Percentiles rank a stretch among this genome's conserved stretches.
Evolutionary conservation across 2,329 filamentous ascomycete species (phyloP).

Genomic region (Emmonsiellopsis sp.): DNA sequence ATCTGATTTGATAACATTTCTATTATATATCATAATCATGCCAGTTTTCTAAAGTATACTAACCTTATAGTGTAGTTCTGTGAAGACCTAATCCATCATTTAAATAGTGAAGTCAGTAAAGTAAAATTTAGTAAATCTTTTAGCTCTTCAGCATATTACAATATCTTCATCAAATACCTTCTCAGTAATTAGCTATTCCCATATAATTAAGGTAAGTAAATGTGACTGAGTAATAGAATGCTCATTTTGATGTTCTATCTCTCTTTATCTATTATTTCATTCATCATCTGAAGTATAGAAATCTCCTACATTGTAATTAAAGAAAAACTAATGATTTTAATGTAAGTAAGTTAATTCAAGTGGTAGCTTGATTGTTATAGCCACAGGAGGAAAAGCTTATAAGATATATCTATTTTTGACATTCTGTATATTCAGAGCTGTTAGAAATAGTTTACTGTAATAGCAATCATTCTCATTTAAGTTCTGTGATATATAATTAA

Average conservation of each 20-base stretch:
- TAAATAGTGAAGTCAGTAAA: constrained; percentile 19
- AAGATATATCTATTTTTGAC: rapidly evolving
- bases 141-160: constrained; percentile 23
- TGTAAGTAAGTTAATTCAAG: constrained; percentile 6
- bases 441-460: too few relatives aligned
- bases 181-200: not conserved
- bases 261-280: constrained; percentile 33
- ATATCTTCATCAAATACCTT: constrained; percentile 27
- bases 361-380: too few relatives aligned
- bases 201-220: too few relatives aligned
- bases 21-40: constrained; percentile 36
- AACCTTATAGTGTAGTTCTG: constrained; percentile 43
- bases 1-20: constrained; percentile 46
- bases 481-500: too few relatives aligned
- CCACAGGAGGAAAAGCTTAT: too few relatives aligned
- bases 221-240: not conserved
- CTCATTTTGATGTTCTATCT: constrained; percentile 32
- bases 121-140: constrained; percentile 12
- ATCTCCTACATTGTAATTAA: constrained; percentile 23
- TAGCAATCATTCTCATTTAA: too few relatives aligned
- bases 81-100: constrained; percentile 32
- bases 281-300: constrained; percentile 33
- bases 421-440: too few relatives aligned
- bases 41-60: constrained; percentile 27
- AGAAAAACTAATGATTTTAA: too few relatives aligned